phyloP scores from a whole-genome alignment of 2,329 filamentous ascomycete species.

The Phialemoniopsis sp. region DNA sequence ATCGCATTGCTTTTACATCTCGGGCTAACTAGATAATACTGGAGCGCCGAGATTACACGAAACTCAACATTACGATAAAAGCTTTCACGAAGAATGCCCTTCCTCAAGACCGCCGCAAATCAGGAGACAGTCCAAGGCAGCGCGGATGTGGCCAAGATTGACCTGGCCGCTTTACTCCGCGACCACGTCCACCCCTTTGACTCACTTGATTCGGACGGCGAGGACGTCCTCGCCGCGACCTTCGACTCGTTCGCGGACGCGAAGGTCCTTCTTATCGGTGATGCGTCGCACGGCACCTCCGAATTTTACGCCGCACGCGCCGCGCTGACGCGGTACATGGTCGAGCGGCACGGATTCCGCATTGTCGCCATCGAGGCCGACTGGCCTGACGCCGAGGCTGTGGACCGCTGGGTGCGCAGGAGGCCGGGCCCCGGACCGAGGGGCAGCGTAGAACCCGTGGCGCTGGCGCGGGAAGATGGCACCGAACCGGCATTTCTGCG shows the following conservation, averaged over 20 bases:
- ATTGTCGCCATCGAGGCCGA: conserved; percentile 47
- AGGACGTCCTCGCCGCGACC: neutral
- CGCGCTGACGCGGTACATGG: conserved; percentile 44
- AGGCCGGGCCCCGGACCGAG: conserved; percentile 9
- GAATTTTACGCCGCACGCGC: conserved; percentile 49
- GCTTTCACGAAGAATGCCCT: too few relatives aligned
- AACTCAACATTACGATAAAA: too few relatives aligned
- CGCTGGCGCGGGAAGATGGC: conserved; percentile 7
- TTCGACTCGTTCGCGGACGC: conserved; percentile 10
- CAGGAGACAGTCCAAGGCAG: too few relatives aligned
- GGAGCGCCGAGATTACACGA: too few relatives aligned
- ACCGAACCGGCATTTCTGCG: conserved; percentile 36
- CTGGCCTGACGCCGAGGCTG: conserved; percentile 47
- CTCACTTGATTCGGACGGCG: too few relatives aligned
- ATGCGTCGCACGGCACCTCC: conserved; percentile 42
- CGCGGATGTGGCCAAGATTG: too few relatives aligned
- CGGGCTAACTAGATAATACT: too few relatives aligned
- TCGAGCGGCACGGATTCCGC: conserved; percentile 44
- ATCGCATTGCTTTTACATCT: too few relatives aligned
- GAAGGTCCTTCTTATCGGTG: conserved; percentile 19
- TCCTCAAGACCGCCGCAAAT: too few relatives aligned
- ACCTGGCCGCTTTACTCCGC: too few relatives aligned
- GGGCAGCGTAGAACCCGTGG: conserved; percentile 24
- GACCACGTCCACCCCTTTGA: too few relatives aligned
- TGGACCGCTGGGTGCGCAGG: conserved; percentile 45